phyloP scores from a whole-genome alignment of 306 rosid genomes.

The Quercus dentata region DNA sequence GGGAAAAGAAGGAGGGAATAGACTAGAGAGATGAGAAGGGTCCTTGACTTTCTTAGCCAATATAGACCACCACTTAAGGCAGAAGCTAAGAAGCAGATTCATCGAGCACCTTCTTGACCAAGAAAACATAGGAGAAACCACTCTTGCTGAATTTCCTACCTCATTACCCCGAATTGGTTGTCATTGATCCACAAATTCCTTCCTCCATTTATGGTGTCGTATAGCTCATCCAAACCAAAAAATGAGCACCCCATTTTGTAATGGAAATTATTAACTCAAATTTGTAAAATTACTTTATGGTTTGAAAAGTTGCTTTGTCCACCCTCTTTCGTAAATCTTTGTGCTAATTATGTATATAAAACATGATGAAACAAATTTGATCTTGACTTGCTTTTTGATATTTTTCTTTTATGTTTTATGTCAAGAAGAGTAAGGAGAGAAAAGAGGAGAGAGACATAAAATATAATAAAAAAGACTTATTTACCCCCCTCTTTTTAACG shows the following conservation, averaged over 20 bases:
- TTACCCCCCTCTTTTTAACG: too few species aligned
- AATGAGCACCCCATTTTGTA: constrained; percentile 81
- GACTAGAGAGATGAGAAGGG: constrained; percentile 75
- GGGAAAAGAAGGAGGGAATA: constrained; percentile 1
- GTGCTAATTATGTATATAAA: too few species aligned
- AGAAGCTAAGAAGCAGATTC: constrained; percentile 29
- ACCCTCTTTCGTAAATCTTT: too few species aligned
- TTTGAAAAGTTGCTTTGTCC: too few species aligned
- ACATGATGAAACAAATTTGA: too few species aligned
- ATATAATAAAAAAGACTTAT: too few species aligned
- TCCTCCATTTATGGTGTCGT: constrained; percentile 88
- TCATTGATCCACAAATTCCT: constrained; percentile 97
- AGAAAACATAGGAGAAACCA: constrained; percentile 78
- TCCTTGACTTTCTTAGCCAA: constrained; percentile 71
- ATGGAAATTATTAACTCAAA: too few species aligned
- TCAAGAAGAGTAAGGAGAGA: too few species aligned
- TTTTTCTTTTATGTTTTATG: too few species aligned
- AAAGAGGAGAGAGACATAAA: too few species aligned
- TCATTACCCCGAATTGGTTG: constrained; percentile 70
- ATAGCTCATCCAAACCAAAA: constrained; percentile 79
- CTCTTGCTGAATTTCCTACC: constrained; percentile 89
- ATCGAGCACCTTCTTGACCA: constrained; percentile 67
- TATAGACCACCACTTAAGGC: constrained; percentile 40
- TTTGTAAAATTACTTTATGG: too few species aligned
- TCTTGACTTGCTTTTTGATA: too few species aligned